Evolutionary conservation across 768 basidiomycete species (phyloP), one percentile per base, ranked within the genome.

Genomic region (Hypholoma fasciculare): DNA sequence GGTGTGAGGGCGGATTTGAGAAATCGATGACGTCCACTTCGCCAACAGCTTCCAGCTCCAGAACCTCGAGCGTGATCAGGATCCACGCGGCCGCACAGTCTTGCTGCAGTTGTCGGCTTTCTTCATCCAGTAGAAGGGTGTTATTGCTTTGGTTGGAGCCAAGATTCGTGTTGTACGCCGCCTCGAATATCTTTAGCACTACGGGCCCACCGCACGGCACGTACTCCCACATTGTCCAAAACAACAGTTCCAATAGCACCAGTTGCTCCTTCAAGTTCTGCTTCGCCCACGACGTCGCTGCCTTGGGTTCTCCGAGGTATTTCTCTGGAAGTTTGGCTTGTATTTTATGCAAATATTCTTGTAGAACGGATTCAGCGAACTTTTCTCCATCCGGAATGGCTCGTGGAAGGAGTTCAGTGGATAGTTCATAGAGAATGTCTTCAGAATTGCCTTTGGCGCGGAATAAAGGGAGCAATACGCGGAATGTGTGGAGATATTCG

Each of bases 171-270:
- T 71, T 71, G 66, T 88, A 89, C 6, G 87, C 86, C 1, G 85
- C 78, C 58, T 87, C 79, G 69, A 86, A 84, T 38, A 94, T 80
- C 54, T 76, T 74, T 62, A 80, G 77, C 27, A 92, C 86, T 56
- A 89, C 66, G 3, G 81, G 74, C 2, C 88, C 90, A 38, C 77
- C 81, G 63, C 90, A 88, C 0, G 87, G 72, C 11, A 84, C 82
- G 57, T 85, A 87, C 12, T 82, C 85, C 86, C 89, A 96, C 83
- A 94, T 88, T 4, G 86, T 81, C 85, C 92, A 92, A 72, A 97
- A 98, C 46, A 97, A 77, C 36, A 96, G 84, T 63, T 97, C 93
- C 49, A 97, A 75, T 43, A 94, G 68, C 11, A 87, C 85, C 42
- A 94, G 74, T 69, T 96, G 96, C 66, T 95, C 88, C 65, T 82